phyloP scores from a whole-genome alignment of 805 yeast genomes.

The Teunomyces atbi region DNA sequence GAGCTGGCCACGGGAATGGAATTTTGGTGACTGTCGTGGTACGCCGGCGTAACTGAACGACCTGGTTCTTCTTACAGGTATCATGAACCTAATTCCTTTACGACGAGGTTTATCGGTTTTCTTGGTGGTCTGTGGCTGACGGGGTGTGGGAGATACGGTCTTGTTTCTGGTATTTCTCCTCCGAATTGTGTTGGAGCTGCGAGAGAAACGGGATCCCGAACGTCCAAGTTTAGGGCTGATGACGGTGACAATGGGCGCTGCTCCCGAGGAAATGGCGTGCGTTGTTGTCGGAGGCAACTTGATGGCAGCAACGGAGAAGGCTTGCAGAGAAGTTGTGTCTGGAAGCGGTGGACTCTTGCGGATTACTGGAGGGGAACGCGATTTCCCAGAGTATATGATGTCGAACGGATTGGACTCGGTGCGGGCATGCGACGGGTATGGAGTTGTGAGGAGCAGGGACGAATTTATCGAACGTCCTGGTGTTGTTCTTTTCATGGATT shows the following conservation, averaged over 20 bases:
- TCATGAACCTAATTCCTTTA: slow-evolving; percentile 18
- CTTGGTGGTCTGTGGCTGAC: neutral
- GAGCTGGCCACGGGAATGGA: slow-evolving; percentile 16
- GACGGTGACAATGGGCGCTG: slow-evolving; percentile 25
- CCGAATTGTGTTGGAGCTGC: neutral
- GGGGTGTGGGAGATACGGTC: neutral
- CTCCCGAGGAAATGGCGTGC: neutral
- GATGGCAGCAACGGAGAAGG: too few species aligned
- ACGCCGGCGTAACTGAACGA: slow-evolving; percentile 30
- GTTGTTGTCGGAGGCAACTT: neutral
- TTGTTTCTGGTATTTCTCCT: neutral
- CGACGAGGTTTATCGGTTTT: neutral
- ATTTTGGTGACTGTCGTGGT: slow-evolving; percentile 16
- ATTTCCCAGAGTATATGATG: slow-evolving; percentile 17
- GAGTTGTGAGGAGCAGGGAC: neutral
- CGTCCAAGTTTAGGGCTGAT: slow-evolving; percentile 6
- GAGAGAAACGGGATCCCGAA: neutral
- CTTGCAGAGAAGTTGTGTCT: too few species aligned
- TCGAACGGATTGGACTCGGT: slow-evolving; percentile 28
- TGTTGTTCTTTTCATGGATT: neutral
- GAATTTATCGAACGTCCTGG: neutral
- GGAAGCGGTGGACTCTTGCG: neutral
- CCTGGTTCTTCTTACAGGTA: slow-evolving; percentile 35
- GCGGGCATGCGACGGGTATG: neutral
- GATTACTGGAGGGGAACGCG: neutral